Base-by-base conservation (phyloP, 176 grass and related monocot genomes). In the Neostapfia colusana region DNA sequence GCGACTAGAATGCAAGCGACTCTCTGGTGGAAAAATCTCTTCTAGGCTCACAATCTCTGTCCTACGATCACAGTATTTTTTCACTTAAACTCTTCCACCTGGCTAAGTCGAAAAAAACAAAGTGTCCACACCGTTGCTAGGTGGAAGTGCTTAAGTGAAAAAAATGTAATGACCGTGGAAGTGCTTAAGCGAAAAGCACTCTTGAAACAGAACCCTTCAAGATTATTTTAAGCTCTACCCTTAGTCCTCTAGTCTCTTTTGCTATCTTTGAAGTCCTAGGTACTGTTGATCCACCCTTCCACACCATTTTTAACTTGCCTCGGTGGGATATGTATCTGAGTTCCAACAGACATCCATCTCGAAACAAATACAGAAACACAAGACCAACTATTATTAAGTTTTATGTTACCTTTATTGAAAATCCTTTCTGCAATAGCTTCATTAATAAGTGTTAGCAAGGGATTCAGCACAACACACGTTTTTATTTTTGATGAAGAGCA, bases 221-320 rank as follows among this genome's bases (percentile, higher is more conserved):
- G 43, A 56, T 1, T 72, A 46, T 55, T 39, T 72, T 10, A 39
- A 73, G 23, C 34, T 66, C 4, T 65, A 36, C 28, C 12, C 38
- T 44, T 78, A 65, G 1, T 56, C 62, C 44, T 40, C 26, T 12
- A 26, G 48, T 25, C 45, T 54, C 16, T 44, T 66, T 57, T 36
- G 14, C 25, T 20, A 69, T 60, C 45, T 64, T 64, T 84, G 35
- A 53, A 77, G 42, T 25, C 10, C 74, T 21, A 39, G 21, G 26
- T 64, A 21, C 13, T 43, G 23, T 78, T 42, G 10, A 77, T 63
- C 53, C 31, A 16, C 41, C 43, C 57, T 69, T 67, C 0, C 25
- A 51, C 11, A 65, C 4, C 15, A 41, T 41, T 49, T 23, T 75
- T 82, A 24, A 35, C 81, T 50, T 55, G 5, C 70, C n/a, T 70